Percentiles rank a stretch among this genome's conserved stretches.
phyloP scores from a whole-genome alignment of 345 rosid genomes.

The Melaleuca quinquenervia region DNA sequence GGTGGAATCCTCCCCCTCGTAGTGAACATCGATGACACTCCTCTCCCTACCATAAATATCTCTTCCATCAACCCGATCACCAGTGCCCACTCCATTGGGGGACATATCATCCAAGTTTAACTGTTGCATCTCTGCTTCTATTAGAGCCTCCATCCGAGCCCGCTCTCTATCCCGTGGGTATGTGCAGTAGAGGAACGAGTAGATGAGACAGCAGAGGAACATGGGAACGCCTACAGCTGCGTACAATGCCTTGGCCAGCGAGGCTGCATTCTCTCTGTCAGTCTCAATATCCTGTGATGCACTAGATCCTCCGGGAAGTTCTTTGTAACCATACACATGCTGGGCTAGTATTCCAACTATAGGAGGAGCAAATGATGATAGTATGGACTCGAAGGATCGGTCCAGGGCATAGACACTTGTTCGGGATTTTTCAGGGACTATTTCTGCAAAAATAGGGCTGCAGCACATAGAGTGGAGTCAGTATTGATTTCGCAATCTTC shows the following conservation, averaged over 20 bases:
- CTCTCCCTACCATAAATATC: constrained; percentile 8
- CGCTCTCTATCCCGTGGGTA: constrained; percentile 74
- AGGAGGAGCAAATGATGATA: constrained; percentile 88
- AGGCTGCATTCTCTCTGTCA: constrained; percentile 67
- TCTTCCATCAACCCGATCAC: constrained; percentile 4
- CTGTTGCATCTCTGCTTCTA: constrained; percentile 68
- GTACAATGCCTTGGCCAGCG: constrained; percentile 73
- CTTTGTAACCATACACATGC: constrained; percentile 71
- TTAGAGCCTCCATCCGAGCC: constrained; percentile 67
- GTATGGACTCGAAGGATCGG: constrained; percentile 63
- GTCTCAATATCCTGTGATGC: constrained; percentile 34
- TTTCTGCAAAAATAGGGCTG: constrained; percentile 94
- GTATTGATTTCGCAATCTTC: not conserved
- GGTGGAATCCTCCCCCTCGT: constrained; percentile 11
- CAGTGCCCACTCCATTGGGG: not conserved
- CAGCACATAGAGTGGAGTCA: not conserved
- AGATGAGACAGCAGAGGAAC: constrained; percentile 66
- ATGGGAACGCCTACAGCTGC: constrained; percentile 68
- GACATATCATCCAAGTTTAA: constrained; percentile 1
- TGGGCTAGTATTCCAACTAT: constrained; percentile 74
- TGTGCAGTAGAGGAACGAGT: constrained; percentile 62
- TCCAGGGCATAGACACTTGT: constrained; percentile 82
- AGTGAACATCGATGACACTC: constrained; percentile 18
- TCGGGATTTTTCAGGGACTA: constrained; percentile 72
- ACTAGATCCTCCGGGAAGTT: constrained; percentile 37